Percentiles rank a stretch among this genome's conserved stretches.
These are phyloP conservation scores for Pseudotsuga menziesii DNA, from an alignment of 75 land plant species.

Conservation along the genomic window DNA sequence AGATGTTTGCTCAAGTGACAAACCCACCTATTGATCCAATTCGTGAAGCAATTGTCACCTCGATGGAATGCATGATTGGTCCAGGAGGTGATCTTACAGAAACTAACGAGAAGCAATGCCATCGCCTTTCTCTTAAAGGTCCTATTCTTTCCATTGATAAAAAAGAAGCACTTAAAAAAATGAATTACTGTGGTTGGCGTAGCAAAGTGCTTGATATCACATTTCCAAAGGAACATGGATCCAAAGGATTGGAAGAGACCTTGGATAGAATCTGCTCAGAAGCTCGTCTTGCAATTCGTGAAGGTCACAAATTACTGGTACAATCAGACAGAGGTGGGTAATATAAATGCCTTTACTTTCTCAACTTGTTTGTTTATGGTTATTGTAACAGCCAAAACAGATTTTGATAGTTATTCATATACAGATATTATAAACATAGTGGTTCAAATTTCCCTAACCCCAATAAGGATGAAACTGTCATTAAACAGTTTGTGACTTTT, in stretches of 20 bases:
- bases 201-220: conserved; percentile 95
- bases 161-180: conserved; percentile 91
- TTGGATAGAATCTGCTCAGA: conserved; percentile 90
- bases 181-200: conserved; percentile 87
- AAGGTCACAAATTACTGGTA: conserved; percentile 77
- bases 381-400: no score
- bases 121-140: conserved; percentile 80
- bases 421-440: not conserved
- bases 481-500: not conserved
- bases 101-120: conserved; percentile 90
- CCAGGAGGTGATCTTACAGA: conserved; percentile 99
- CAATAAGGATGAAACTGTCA: not conserved
- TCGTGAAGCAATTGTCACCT: conserved; percentile 94
- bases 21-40: conserved; percentile 99
- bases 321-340: conserved; percentile 92
- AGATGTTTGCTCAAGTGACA: conserved; percentile 99
- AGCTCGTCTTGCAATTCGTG: conserved; percentile 74
- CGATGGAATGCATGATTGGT: conserved; percentile 99
- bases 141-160: conserved; percentile 84
- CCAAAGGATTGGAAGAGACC: conserved; percentile 85
- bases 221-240: conserved; percentile 59
- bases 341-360: not conserved
- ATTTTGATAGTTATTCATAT: no score
- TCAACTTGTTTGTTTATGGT: no score
- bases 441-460: no score